These are phyloP conservation scores for Erythrobasidium hasegawianum DNA, from an alignment of 1,284 basidiomycete species.

Conservation along the genomic window DNA sequence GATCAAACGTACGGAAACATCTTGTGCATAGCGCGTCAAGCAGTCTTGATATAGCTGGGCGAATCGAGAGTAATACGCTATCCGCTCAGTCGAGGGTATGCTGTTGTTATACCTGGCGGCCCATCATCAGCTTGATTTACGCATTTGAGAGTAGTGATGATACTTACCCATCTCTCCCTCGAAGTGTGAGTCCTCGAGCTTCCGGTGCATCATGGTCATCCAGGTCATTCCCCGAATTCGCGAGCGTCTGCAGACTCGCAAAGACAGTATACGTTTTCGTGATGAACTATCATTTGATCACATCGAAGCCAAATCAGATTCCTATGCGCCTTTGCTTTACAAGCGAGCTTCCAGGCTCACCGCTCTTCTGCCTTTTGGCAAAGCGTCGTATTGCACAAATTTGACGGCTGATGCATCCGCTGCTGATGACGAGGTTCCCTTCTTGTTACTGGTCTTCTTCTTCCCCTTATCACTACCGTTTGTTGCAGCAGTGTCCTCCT, in stretches of 20 bases:
- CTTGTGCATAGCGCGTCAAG: constrained; percentile 22
- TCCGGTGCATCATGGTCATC: constrained; percentile 14
- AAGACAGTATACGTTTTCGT: constrained; percentile 41
- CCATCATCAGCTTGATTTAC: no score
- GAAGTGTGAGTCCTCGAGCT: no score
- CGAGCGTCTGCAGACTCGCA: constrained; percentile 37
- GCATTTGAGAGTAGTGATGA: no score
- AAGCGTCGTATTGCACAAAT: constrained; percentile 32
- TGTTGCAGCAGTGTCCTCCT: neutral
- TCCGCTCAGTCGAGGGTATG: constrained; percentile 14
- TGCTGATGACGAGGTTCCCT: no score
- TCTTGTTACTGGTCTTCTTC: constrained; percentile 3
- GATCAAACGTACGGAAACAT: constrained; percentile 14
- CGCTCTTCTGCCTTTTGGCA: constrained; percentile 13
- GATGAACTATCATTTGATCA: no score
- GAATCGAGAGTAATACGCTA: constrained; percentile 31
- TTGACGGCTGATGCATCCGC: constrained; percentile 17
- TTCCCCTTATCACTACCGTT: constrained; percentile 1
- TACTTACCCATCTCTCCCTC: no score
- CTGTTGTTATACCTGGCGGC: neutral
- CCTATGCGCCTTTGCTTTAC: no score
- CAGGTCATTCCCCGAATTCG: constrained; percentile 4
- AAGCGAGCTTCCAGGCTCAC: constrained; percentile 5
- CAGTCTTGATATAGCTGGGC: constrained; percentile 26
- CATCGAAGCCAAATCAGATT: no score